These are phyloP conservation scores for Thermoascus crustaceus DNA, from an alignment of 2,329 filamentous ascomycete species.

Conservation along the genomic window DNA sequence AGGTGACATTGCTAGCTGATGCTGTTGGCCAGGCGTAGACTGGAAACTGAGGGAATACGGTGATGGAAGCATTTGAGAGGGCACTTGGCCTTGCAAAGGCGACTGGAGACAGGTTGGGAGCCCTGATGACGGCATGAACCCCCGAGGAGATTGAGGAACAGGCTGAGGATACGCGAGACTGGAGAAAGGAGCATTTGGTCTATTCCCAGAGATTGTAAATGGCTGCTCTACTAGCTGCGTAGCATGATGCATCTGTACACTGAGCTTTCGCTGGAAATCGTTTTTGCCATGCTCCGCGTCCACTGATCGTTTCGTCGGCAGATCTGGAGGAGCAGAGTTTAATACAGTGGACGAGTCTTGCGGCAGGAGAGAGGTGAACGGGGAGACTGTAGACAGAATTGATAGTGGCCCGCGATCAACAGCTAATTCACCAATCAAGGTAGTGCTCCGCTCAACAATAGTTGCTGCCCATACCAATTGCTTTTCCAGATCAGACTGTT, in stretches of 20 bases:
- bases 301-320: not conserved
- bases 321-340: not conserved
- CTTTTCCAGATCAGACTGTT: not conserved
- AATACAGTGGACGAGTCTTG: not conserved
- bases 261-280: not conserved
- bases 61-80: constrained; percentile 16
- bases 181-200: not conserved
- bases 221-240: not conserved
- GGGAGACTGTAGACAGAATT: not conserved
- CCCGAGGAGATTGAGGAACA: not conserved
- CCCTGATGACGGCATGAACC: not conserved
- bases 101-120: constrained; percentile 6
- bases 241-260: not conserved
- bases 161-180: not conserved
- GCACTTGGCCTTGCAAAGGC: constrained; percentile 11
- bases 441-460: not conserved
- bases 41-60: constrained; percentile 14
- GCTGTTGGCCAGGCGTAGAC: constrained; percentile 4
- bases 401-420: not conserved
- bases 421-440: not conserved
- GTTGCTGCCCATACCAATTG: not conserved
- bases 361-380: not conserved
- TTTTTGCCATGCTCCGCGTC: not conserved
- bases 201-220: constrained; percentile 1
- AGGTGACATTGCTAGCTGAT: not conserved